Conservation (phyloP, 176 grass and related monocot species). For the Musa acuminata region DNA sequence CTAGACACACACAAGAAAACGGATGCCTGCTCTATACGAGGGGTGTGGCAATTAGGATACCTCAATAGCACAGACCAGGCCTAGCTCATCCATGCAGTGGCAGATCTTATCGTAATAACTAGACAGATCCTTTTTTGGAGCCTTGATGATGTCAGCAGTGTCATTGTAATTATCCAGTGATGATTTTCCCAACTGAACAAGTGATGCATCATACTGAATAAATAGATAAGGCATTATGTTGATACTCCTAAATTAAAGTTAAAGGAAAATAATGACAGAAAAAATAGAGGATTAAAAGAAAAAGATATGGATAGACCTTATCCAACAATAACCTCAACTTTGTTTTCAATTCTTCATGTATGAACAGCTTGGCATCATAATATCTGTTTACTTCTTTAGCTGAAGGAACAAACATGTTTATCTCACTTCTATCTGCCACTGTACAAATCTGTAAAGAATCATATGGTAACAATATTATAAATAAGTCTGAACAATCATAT, state of each 20-base stretch:
- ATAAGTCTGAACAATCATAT: neutral
- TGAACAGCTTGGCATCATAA: slow-evolving; percentile 44
- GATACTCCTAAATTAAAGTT: neutral
- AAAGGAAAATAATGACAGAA: neutral
- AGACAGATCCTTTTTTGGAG: slow-evolving; percentile 42
- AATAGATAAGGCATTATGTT: neutral
- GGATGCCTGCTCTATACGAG: neutral
- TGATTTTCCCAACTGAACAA: slow-evolving; percentile 41
- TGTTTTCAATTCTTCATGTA: slow-evolving; percentile 47
- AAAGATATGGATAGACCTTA: slow-evolving; percentile 30
- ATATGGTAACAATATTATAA: neutral
- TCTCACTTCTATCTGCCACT: slow-evolving; percentile 55
- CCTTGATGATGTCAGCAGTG: slow-evolving; percentile 47
- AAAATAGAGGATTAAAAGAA: neutral
- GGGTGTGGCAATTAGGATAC: slow-evolving; percentile 22
- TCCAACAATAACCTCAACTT: slow-evolving; percentile 32
- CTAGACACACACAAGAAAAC: slow-evolving; percentile 15
- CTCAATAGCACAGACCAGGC: slow-evolving; percentile 74
- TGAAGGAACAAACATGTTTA: slow-evolving; percentile 53
- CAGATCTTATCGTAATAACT: slow-evolving; percentile 52
- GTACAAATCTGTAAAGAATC: slow-evolving; percentile 56
- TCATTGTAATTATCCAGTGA: slow-evolving; percentile 39
- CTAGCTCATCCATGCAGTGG: slow-evolving; percentile 62
- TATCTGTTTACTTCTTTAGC: slow-evolving; percentile 62
- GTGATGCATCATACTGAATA: slow-evolving; percentile 53